phyloP scores from a whole-genome alignment of 2,329 filamentous ascomycete genomes.

The Lachnellula hyalina region DNA sequence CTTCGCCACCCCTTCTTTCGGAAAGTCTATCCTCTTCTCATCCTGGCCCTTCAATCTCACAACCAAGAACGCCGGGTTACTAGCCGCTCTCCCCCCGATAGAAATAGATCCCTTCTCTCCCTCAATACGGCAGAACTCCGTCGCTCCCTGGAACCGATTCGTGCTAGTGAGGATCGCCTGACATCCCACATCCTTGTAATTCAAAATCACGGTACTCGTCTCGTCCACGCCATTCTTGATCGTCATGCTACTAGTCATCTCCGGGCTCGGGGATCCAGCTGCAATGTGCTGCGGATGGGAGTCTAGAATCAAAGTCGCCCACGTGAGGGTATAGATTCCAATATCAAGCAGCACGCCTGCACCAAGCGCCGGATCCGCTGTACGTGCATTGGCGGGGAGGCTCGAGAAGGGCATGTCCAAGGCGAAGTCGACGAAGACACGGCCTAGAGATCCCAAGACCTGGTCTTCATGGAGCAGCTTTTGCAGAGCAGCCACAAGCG shows the following conservation, averaged over 20 bases:
- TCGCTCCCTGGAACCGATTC: background rate
- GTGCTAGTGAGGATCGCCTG: background rate
- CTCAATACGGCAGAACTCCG: slow-evolving; percentile 3
- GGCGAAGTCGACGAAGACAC: slow-evolving; percentile 27
- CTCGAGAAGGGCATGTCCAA: background rate
- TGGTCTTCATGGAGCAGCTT: slow-evolving; percentile 32
- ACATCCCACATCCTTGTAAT: slow-evolving; percentile 44
- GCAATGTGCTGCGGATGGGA: slow-evolving; percentile 31
- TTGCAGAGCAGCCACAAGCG: slow-evolving; percentile 39
- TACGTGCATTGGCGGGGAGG: slow-evolving; percentile 40
- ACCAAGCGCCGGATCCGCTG: slow-evolving; percentile 61
- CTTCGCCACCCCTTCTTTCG: slow-evolving; percentile 42
- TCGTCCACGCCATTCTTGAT: slow-evolving; percentile 55
- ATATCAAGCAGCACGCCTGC: slow-evolving; percentile 61
- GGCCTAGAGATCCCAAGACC: slow-evolving; percentile 39
- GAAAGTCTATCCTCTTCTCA: slow-evolving; percentile 19
- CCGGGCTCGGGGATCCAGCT: background rate
- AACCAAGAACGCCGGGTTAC: background rate
- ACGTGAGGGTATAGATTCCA: slow-evolving; percentile 62
- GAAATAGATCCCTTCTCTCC: slow-evolving; percentile 52
- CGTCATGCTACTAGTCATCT: slow-evolving; percentile 41
- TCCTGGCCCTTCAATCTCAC: slow-evolving; percentile 29
- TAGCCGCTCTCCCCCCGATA: slow-evolving; percentile 48
- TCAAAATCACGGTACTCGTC: slow-evolving; percentile 53
- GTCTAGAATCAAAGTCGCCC: slow-evolving; percentile 58